Percentiles rank a stretch among this genome's conserved stretches.
phyloP scores from a whole-genome alignment of 116 monocot species.

The Iris pallida region DNA sequence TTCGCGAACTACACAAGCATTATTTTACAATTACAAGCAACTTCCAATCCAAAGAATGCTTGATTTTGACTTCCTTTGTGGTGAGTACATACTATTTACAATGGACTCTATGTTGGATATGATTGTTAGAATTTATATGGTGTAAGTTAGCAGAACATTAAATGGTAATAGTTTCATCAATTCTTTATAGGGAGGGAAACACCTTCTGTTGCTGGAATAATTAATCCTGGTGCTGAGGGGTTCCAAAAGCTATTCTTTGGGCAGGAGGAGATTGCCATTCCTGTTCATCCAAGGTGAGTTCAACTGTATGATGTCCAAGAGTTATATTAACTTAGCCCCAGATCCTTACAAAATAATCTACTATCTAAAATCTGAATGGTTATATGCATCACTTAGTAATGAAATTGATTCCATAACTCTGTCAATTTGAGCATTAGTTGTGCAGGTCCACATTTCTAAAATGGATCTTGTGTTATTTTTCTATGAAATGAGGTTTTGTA shows the following conservation, averaged over 20 bases:
- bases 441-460: no score
- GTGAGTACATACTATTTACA: constrained; percentile 13
- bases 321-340: no score
- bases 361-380: no score
- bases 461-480: no score
- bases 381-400: no score
- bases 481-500: no score
- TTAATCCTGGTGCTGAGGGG: constrained; percentile 96
- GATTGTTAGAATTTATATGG: neutral
- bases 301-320: neutral
- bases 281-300: constrained; percentile 81
- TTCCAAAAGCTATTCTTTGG: constrained; percentile 98
- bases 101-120: neutral
- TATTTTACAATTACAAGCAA: constrained; percentile 98
- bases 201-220: constrained; percentile 94
- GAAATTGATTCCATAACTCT: no score
- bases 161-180: neutral
- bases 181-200: constrained; percentile 58
- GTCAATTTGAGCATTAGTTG: no score
- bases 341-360: no score
- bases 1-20: constrained; percentile 80
- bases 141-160: neutral
- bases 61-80: constrained; percentile 96
- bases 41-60: constrained; percentile 96
- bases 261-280: constrained; percentile 99